A percentile compares a stretch with the other conserved stretches of the same genome.
Evolutionary conservation across 352 stramenopile genomes (phyloP).

Genomic region (Plasmopara muralis): DNA sequence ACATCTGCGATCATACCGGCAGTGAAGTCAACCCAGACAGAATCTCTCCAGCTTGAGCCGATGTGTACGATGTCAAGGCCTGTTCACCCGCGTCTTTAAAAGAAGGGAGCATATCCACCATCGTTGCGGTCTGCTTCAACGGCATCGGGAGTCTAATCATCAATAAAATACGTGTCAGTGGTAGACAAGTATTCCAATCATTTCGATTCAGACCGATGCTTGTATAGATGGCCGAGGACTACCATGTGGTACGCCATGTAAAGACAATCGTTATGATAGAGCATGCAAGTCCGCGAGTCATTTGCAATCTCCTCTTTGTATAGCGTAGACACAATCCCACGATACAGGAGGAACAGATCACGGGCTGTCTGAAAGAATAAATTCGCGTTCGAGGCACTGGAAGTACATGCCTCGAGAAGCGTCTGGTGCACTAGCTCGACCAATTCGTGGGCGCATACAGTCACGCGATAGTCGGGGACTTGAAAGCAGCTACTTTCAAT

Average conservation of each 20-base stretch:
- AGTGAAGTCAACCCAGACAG: conserved; percentile 28
- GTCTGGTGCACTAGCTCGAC: conserved; percentile 62
- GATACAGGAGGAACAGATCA: conserved; percentile 70
- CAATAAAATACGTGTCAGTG: not conserved
- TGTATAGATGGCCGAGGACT: conserved; percentile 65
- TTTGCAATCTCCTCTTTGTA: conserved; percentile 64
- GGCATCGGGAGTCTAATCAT: conserved; percentile 39
- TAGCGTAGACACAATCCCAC: conserved; percentile 54
- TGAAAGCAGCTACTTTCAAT: conserved; percentile 53
- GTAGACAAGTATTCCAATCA: not conserved
- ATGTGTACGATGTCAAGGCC: conserved; percentile 40
- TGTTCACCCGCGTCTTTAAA: conserved; percentile 57
- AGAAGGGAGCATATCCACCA: conserved; percentile 73
- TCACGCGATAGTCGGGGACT: conserved; percentile 57
- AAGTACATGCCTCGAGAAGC: conserved; percentile 51
- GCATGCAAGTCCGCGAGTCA: conserved; percentile 58
- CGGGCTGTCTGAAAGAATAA: conserved; percentile 76
- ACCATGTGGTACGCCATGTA: conserved; percentile 81
- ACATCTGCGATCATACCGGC: conserved; percentile 28
- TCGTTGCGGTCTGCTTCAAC: conserved; percentile 56
- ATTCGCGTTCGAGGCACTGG: conserved; percentile 33
- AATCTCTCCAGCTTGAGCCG: conserved; percentile 40
- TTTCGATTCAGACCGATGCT: conserved; percentile 35
- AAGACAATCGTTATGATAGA: conserved; percentile 82
- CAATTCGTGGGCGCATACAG: conserved; percentile 44